Conservation (phyloP, 345 rosid genomes). For the Aquilaria yunnanensis region DNA sequence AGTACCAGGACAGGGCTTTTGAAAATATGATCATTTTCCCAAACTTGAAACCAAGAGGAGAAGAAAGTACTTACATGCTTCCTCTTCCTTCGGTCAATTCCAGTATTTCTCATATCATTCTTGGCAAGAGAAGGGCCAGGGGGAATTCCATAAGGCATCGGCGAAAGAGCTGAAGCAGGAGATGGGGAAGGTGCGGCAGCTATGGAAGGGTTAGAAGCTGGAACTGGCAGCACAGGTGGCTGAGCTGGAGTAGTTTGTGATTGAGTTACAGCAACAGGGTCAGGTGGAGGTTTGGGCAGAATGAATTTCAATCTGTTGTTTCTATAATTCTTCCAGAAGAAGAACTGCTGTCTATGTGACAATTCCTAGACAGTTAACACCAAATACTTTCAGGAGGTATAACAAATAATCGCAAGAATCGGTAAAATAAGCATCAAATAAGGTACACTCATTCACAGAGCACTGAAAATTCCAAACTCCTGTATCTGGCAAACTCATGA, state of each 20-base stretch:
- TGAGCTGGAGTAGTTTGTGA: conserved; percentile 30
- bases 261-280: conserved; percentile 48
- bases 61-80: conserved; percentile 38
- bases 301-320: conserved; percentile 93
- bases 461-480: too few relatives aligned
- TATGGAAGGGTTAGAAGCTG: conserved; percentile 33
- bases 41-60: background rate
- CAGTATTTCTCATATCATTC: conserved; percentile 63
- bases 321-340: conserved; percentile 95
- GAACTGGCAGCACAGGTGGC: conserved; percentile 39
- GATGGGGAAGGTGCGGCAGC: conserved; percentile 55
- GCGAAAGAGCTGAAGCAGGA: conserved; percentile 61
- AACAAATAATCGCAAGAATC: background rate
- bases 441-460: too few relatives aligned
- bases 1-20: background rate
- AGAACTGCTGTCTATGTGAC: conserved; percentile 96
- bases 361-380: conserved; percentile 49
- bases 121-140: conserved; percentile 49
- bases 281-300: conserved; percentile 90
- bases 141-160: conserved; percentile 73
- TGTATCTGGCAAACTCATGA: too few relatives aligned
- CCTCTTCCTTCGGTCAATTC: conserved; percentile 78
- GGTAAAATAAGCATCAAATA: background rate
- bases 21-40: background rate
- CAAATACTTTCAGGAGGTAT: conserved; percentile 3